Evolutionary conservation across 495 filamentous ascomycete species (phyloP), one percentile per base, ranked within the genome.

Genomic region (Usnea hakonensis): DNA sequence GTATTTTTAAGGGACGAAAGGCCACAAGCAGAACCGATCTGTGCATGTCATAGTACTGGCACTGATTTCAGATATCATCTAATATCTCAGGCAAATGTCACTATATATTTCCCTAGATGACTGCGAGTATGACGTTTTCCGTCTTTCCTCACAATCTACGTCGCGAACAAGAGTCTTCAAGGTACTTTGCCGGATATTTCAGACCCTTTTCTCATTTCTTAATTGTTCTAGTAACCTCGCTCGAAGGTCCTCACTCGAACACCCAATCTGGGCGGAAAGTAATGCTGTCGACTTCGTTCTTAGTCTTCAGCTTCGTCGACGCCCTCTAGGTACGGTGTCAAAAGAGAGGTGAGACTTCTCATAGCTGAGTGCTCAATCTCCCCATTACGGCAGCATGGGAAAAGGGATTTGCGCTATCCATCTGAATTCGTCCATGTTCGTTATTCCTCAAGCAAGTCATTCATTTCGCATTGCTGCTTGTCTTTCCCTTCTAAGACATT

Each of bases 41-140:
- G 59, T 55, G 48, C 53, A 55, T 61, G 50, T 61, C 17, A 61
- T 38, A 43, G 32, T 40, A 61, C 41, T 44, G 48, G 48, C 35
- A 55, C 36, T 14, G 9, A 43, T 17, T 32, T 36, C 59, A 61
- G 53, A 61, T 61, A 61, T 33, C 41, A 55, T 52, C 48, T 52
- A 32, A 52, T n/a, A 19, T 17, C 3, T 32, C 28, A 19, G 28
- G 48, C 28, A 14, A 32, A 32, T 7, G 48, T 32, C 48, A 52
- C 48, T 1, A n/a, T 32, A 28, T 32, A 52, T 52, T 17, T 52
- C 26, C n/a, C n/a, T 52, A 28, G 48, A n/a, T 52, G 48, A 52
- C 48, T 32, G n/a, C 13, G 5, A 3, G 32, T 14, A 19, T 32
- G 26, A 11, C 26, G 26, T 3, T 50, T 14, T 52, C 5, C 23